A percentile compares a stretch with the other conserved stretches of the same genome.
Conservation (phyloP, 78 protist species). For the Dictyostelium firmibasis region DNA sequence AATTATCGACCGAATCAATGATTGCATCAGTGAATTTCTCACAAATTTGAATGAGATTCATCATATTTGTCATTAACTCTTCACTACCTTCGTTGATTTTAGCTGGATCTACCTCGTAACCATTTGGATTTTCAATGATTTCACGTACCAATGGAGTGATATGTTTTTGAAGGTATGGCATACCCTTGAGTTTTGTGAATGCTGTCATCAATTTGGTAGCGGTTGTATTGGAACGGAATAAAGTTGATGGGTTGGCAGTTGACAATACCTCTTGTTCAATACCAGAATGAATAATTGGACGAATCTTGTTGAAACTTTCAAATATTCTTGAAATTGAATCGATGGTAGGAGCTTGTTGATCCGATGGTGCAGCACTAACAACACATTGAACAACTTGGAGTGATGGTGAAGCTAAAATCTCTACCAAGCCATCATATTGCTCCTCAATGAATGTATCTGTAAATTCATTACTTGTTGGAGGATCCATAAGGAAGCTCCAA, state of each 20-base stretch:
- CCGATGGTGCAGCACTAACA: conserved; percentile 24
- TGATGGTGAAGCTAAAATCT: conserved; percentile 39
- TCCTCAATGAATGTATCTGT: conserved; percentile 32
- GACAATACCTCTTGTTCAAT: conserved; percentile 49
- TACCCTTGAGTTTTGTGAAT: conserved; percentile 70
- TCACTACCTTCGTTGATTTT: conserved; percentile 57
- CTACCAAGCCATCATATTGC: conserved; percentile 39
- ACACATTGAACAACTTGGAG: conserved; percentile 73
- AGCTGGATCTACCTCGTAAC: conserved; percentile 62
- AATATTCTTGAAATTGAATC: conserved; percentile 40
- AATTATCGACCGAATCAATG: conserved; percentile 24
- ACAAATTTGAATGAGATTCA: conserved; percentile 38
- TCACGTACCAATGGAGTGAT: conserved; percentile 63
- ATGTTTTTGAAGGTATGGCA: conserved; percentile 52
- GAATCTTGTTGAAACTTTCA: conserved; percentile 46
- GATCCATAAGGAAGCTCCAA: conserved; percentile 54
- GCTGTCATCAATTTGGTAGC: conserved; percentile 80
- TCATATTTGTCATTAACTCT: conserved; percentile 62
- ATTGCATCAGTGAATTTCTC: conserved; percentile 51
- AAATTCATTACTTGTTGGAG: conserved; percentile 41
- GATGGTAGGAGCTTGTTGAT: conserved; percentile 38
- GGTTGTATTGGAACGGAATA: conserved; percentile 70
- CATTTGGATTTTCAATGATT: conserved; percentile 29
- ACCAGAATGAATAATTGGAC: conserved; percentile 64
- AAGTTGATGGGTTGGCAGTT: conserved; percentile 60